These are phyloP conservation scores for Tolypocladium capitatum DNA, from an alignment of 2,329 filamentous ascomycete genomes.

Conservation along the genomic window DNA sequence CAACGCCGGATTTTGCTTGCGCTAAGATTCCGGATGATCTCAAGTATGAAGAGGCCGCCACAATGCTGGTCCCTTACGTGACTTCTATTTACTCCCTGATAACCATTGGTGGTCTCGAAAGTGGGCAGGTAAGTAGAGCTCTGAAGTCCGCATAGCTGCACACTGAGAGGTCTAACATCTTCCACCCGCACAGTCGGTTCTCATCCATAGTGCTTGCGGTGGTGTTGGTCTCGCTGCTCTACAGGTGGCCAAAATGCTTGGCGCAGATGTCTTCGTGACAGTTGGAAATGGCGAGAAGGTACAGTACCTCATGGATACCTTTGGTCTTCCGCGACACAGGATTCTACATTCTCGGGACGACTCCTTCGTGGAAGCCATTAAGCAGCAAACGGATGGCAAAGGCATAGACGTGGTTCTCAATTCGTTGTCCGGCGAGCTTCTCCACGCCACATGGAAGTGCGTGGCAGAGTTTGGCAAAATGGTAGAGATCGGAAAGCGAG, in stretches of 20 bases:
- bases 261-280: neutral
- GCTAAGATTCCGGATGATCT: conserved; percentile 20
- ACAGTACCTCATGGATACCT: neutral
- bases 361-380: neutral
- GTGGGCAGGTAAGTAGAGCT: conserved; percentile 2
- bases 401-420: neutral
- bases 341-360: neutral
- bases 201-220: neutral
- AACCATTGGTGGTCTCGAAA: conserved; percentile 1
- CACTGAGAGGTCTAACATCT: neutral
- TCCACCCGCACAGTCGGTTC: neutral
- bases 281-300: neutral
- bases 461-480: neutral
- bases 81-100: conserved; percentile 15
- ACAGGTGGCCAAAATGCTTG: neutral
- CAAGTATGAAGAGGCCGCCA: conserved; percentile 19
- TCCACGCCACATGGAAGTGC: neutral
- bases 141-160: no score
- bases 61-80: conserved; percentile 16
- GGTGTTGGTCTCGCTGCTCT: neutral
- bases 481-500: conserved; percentile 10
- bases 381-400: neutral
- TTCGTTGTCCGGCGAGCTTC: neutral
- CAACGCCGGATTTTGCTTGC: conserved; percentile 11
- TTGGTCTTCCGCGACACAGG: neutral